Conservation (phyloP, 495 filamentous ascomycete species). For the Melanomma pulvis-pyrius region DNA sequence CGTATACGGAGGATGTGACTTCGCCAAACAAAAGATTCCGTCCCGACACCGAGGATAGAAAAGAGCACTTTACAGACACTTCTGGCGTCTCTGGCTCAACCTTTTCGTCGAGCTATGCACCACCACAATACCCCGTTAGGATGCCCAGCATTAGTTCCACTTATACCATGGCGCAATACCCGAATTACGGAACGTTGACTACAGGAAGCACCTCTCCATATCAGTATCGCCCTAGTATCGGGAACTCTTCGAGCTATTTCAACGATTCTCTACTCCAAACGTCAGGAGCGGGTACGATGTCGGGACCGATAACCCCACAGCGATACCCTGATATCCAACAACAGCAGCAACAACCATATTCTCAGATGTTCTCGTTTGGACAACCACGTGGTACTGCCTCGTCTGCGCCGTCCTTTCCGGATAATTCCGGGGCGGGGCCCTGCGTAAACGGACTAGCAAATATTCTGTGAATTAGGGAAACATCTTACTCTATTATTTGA, state of each 20-base stretch:
- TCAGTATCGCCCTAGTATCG: neutral
- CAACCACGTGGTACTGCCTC: neutral
- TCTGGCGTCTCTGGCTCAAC: neutral
- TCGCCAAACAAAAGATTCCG: constrained; percentile 13
- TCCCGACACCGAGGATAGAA: constrained; percentile 4
- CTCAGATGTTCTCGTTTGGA: constrained; percentile 7
- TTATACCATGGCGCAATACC: neutral
- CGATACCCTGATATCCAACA: neutral
- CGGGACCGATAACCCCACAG: neutral
- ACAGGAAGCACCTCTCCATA: neutral
- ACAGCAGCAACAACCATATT: constrained; percentile 1
- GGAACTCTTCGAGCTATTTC: neutral
- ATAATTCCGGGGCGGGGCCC: too few relatives aligned
- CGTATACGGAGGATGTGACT: neutral
- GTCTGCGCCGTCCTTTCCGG: neutral
- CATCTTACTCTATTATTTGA: too few relatives aligned
- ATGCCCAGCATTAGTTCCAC: neutral
- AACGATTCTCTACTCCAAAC: neutral
- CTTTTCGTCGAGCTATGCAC: neutral
- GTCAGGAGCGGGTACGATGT: neutral
- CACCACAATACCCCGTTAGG: neutral
- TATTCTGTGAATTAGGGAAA: too few relatives aligned
- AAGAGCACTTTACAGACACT: constrained; percentile 12
- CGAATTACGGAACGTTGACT: neutral
- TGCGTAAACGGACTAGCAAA: too few relatives aligned